Base-by-base conservation (phyloP, 495 filamentous ascomycete species). In the Recurvomyces mirabilis region DNA sequence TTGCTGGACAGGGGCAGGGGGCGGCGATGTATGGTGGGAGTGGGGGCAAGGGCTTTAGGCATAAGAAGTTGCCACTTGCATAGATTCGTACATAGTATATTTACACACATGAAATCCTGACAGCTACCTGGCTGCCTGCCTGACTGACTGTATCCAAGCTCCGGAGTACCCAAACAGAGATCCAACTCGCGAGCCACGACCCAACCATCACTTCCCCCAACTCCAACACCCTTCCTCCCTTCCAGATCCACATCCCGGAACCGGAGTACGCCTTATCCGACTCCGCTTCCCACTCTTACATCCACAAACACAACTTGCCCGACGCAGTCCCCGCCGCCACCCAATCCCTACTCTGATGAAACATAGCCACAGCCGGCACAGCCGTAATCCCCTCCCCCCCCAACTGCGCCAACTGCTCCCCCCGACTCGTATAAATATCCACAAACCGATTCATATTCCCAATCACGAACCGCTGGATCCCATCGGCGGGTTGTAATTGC, bases 391-490 rank as follows among this genome's bases (percentile, higher is more conserved):
- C 83, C 3, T 88, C 82, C 5, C 86, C 84, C 2, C 79, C 83
- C 5, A 98, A 68, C 65, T 96, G 89, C 3, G 85, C 93, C 25
- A 98, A 68, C 61, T 95, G 88, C 56, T 91, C 79, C 1, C 91
- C 91, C 24, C 75, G 68, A 9, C 71, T 65, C 11, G 78, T 79
- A 61, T 81, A 96, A 5, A 98, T 74, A 59, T 98, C 91, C 2
- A 96, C 83, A 51, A 94, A 95, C 15, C 91, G 78, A 59, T 94
- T 94, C 91, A 96, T 96, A 58, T 94, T 96, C 0, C 84, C 93
- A 46, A 98, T 89, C 33, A 78, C 87, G 62, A 96, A 85, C 36
- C 84, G 82, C 42, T 93, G 80, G 5, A 87, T 73, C 19, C 75
- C 77, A 37, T 87, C 82, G 28, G 69, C 67, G 0, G 91, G 91